Evolutionary conservation across 768 basidiomycete genomes (phyloP).

Genomic region (Tricholomella constricta): DNA sequence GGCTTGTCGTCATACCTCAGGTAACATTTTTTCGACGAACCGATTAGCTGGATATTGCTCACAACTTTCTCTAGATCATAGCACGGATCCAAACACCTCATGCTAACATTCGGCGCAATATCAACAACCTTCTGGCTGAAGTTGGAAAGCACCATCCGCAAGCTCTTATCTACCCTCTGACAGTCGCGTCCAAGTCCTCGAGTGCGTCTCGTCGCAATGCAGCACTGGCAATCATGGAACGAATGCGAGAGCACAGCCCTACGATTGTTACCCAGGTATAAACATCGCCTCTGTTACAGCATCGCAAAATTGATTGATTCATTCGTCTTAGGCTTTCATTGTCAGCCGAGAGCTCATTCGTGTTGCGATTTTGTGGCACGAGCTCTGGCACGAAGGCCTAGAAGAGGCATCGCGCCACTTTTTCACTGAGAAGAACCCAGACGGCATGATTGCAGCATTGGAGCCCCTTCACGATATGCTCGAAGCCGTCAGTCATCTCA

Average conservation of each 20-base stretch:
- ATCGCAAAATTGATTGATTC: conserved; percentile 2
- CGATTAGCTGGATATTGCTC: not conserved
- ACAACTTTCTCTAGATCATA: conserved; percentile 68
- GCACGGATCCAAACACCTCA: conserved; percentile 97
- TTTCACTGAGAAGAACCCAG: conserved; percentile 96
- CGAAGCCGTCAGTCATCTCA: conserved; percentile 64
- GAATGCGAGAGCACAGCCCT: conserved; percentile 91
- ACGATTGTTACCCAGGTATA: conserved; percentile 82
- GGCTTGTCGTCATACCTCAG: conserved; percentile 99
- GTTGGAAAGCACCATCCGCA: conserved; percentile 98
- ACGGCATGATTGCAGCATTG: conserved; percentile 92
- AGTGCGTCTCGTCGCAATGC: conserved; percentile 79
- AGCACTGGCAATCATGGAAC: conserved; percentile 84
- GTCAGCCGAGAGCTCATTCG: conserved; percentile 96
- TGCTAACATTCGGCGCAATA: conserved; percentile 81
- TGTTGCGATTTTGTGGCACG: conserved; percentile 98
- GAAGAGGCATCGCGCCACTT: conserved; percentile 97
- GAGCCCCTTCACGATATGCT: conserved; percentile 93
- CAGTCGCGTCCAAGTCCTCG: conserved; percentile 96
- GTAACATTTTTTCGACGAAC: conserved; percentile 39
- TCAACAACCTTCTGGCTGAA: conserved; percentile 84
- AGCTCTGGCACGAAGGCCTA: conserved; percentile 97
- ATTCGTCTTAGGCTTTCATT: conserved; percentile 62
- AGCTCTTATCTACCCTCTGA: conserved; percentile 92
- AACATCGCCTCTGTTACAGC: not conserved